phyloP scores from a whole-genome alignment of 2,329 filamentous ascomycete species.

The Thelonectria rubi region DNA sequence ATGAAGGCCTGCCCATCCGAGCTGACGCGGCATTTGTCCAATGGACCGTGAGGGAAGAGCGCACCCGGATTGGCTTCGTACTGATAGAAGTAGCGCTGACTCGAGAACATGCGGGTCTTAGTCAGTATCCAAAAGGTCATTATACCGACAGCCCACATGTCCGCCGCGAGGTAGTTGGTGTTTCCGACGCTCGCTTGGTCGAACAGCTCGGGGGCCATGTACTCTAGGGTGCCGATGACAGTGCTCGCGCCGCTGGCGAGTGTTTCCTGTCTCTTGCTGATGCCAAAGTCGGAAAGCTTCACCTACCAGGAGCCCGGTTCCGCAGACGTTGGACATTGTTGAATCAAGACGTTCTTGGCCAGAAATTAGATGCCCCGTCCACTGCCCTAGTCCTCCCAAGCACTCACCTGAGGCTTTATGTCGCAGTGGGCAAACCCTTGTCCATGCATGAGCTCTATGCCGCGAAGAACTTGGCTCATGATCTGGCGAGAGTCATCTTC shows the following conservation, averaged over 20 bases:
- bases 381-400: not conserved
- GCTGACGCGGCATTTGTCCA: constrained; percentile 6
- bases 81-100: not conserved
- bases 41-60: not conserved
- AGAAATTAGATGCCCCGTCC: not conserved
- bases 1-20: constrained; percentile 8
- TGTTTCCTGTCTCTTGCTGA: constrained; percentile 33
- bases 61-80: constrained; percentile 2
- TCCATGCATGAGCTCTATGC: constrained; percentile 35
- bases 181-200: not conserved
- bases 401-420: constrained; percentile 34
- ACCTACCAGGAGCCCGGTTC: constrained; percentile 31
- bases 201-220: constrained; percentile 36
- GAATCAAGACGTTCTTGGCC: constrained; percentile 35
- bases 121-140: constrained; percentile 28
- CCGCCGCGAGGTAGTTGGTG: constrained; percentile 25
- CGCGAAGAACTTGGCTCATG: constrained; percentile 33
- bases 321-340: constrained; percentile 18
- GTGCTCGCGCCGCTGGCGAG: not conserved
- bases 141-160: constrained; percentile 39
- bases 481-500: constrained; percentile 32
- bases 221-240: constrained; percentile 22
- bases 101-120: constrained; percentile 5
- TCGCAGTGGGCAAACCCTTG: constrained; percentile 37
- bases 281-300: constrained; percentile 38